Conservation (phyloP, 306 rosid genomes). For the Luffa acutangula region DNA sequence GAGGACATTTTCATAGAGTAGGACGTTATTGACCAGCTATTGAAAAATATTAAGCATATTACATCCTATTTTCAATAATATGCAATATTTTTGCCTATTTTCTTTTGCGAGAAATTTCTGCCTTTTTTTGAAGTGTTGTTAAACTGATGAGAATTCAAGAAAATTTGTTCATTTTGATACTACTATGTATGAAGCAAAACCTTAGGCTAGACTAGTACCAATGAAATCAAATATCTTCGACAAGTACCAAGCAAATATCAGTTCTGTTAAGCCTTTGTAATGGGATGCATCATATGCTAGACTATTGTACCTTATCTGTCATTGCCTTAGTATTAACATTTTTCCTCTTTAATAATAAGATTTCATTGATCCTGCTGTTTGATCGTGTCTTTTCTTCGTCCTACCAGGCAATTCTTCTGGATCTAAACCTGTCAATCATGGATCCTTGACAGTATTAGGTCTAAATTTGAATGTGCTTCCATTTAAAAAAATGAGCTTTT, state of each 20-base stretch:
- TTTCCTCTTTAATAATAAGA: not conserved
- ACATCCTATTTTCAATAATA: not conserved
- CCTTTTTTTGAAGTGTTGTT: not conserved
- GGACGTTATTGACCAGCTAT: not conserved
- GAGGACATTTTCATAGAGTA: not conserved
- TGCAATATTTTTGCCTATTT: not conserved
- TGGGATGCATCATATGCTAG: not conserved
- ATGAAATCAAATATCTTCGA: not conserved
- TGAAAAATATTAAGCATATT: not conserved
- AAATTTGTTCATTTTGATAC: not conserved
- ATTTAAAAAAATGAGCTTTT: constrained; percentile 71
- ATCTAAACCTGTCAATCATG: constrained; percentile 53
- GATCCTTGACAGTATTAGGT: constrained; percentile 80
- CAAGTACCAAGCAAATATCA: not conserved
- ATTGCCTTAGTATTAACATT: not conserved
- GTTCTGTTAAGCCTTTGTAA: not conserved
- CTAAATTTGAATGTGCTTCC: constrained; percentile 71
- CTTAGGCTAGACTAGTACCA: not conserved
- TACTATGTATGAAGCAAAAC: not conserved
- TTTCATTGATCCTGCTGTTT: constrained; percentile 1
- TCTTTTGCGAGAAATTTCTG: not conserved
- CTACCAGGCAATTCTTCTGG: constrained; percentile 51
- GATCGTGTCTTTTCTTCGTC: not conserved
- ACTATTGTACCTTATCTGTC: not conserved
- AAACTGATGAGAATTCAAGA: not conserved